Base-by-base conservation (phyloP, 495 filamentous ascomycete species). In the Aspergillus saccharolyticus region DNA sequence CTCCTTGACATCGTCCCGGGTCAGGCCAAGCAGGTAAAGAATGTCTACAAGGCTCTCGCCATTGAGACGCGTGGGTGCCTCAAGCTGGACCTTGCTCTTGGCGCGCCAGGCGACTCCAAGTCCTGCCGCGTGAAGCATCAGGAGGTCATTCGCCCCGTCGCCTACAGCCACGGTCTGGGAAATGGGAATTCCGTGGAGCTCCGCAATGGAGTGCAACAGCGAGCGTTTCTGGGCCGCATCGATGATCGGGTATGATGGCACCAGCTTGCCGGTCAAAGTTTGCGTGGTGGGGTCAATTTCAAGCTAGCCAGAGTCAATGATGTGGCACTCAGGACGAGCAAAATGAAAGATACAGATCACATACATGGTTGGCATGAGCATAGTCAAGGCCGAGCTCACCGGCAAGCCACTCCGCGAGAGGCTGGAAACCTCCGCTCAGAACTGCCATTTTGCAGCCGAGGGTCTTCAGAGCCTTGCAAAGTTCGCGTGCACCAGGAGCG, bases 31-130 rank as follows among this genome's bases (percentile, higher is more conserved):
- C 18, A 97, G 70, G 72, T 94, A 88, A 51, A 96, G 79, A 58
- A 98, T 69, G 74, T 97, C 90, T 53, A 85, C 71, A 62, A 98
- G 71, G 63, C 77, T 91, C 58, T 84, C 79, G 33, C 88, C 84
- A 66, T 98, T 97, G 52, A 97, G 69, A 52, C 90, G 80, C 24
- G 89, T 86, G 6, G 85, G 85, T 1, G 94, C 93, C 65, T 89
- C 85, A 67, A 87, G 80, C 76, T 98, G 94, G 55, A 98, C 94
- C 61, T 83, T 84, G 52, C 87, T 87, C 77, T 98, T 98, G 21
- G 94, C 94, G 70, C 91, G 89, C 82, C 91, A 96, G 15, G 94
- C 94, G 42, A 97, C 85, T 5, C 94, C 94, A 55, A 97, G 71
- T 5, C 93, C 94, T 17, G 94, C 93, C 49, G 84, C 84, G 24